These are phyloP conservation scores for Acer yangbiense DNA, from an alignment of 345 rosid genomes.

Conservation along the genomic window DNA sequence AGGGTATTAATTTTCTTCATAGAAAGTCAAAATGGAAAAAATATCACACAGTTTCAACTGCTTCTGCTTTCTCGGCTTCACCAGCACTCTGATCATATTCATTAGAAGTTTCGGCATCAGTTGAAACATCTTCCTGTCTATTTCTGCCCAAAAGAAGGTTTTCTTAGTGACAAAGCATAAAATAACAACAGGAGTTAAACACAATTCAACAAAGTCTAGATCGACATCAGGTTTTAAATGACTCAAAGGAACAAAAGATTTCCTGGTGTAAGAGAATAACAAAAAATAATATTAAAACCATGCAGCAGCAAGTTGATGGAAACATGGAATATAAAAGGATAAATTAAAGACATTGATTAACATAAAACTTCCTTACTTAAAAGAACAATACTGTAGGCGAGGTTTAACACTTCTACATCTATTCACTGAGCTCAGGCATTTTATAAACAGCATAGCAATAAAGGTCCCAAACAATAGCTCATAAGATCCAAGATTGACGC, in stretches of 20 bases:
- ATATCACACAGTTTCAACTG: conserved; percentile 50
- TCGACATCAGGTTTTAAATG: background rate
- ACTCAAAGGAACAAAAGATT: background rate
- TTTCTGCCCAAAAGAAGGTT: conserved; percentile 45
- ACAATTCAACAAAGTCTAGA: background rate
- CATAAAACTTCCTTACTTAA: background rate
- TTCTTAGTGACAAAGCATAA: conserved; percentile 6
- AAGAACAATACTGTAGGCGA: no score
- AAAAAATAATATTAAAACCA: background rate
- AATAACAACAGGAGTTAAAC: conserved; percentile 9
- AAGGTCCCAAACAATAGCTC: background rate
- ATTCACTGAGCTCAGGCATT: background rate
- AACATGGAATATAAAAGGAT: background rate
- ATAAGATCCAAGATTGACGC: background rate
- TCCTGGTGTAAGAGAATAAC: background rate
- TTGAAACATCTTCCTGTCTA: conserved; percentile 53
- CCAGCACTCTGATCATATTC: conserved; percentile 55
- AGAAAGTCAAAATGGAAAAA: conserved; percentile 13
- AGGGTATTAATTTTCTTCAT: background rate
- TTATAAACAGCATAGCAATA: background rate
- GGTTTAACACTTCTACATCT: background rate
- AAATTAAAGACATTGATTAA: background rate
- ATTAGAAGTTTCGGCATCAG: conserved; percentile 51
- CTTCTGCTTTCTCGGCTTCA: conserved; percentile 53
- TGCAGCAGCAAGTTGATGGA: background rate